Percentiles rank a stretch among this genome's conserved stretches.
Evolutionary conservation across 129 eudicot genomes (phyloP).

Genomic region (Oenanthe sinensis): DNA sequence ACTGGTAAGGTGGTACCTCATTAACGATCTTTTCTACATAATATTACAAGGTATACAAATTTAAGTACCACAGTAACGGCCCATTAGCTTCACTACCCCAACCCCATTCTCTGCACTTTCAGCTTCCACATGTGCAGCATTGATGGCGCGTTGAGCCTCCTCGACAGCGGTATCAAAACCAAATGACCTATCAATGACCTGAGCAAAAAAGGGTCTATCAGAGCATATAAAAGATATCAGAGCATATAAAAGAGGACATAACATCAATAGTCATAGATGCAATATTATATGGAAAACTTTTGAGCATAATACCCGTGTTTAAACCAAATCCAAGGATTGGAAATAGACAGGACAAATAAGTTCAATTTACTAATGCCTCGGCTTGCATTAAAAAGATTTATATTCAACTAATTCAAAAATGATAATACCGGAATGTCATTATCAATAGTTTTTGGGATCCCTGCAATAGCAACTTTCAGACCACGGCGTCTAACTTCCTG

Average conservation of each 20-base stretch:
- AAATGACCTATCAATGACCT: slow-evolving; percentile 90
- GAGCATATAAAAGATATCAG: not conserved
- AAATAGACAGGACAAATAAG: not conserved
- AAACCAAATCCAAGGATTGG: not conserved
- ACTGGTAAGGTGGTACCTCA: not conserved
- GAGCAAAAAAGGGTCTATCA: slow-evolving; percentile 11
- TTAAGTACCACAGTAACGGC: slow-evolving; percentile 74
- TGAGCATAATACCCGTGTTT: not conserved
- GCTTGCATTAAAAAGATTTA: not conserved
- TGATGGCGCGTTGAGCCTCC: slow-evolving; percentile 97
- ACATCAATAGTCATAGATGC: not conserved
- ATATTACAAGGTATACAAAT: not conserved
- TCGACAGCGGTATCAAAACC: slow-evolving; percentile 99
- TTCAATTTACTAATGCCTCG: slow-evolving; percentile 1
- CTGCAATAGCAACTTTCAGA: slow-evolving; percentile 76
- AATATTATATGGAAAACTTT: not conserved
- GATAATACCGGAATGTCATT: slow-evolving; percentile 66
- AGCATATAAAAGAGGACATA: too few species aligned
- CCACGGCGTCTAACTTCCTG: slow-evolving; percentile 88
- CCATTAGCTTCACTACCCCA: slow-evolving; percentile 93
- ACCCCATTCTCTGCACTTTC: slow-evolving; percentile 82
- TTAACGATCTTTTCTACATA: not conserved
- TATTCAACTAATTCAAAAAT: not conserved
- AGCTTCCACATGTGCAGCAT: slow-evolving; percentile 96
- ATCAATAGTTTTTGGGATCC: slow-evolving; percentile 83